Evolutionary conservation across 371 early-diverging fungal species (phyloP), one percentile per base, ranked within the genome.

Genomic region (Syncephalis fuscata): DNA sequence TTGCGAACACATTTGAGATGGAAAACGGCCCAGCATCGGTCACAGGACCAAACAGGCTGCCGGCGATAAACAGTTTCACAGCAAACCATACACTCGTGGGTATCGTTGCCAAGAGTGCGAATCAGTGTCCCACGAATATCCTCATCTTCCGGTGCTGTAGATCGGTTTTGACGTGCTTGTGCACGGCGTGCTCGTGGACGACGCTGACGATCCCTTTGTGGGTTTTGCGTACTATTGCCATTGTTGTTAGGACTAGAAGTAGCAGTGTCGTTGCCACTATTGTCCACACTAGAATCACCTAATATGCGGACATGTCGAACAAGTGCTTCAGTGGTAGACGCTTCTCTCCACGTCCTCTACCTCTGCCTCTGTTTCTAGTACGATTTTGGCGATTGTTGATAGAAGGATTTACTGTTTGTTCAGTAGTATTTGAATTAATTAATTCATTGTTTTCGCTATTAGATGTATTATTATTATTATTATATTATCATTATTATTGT

Each of bases 41-140:
- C 68, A 65, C 95, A 94, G 44, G 69, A 71, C 92, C 92, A 94
- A 2, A 77, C 73, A 36, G 60, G 65, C 55, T 87, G 74, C 0
- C 70, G 69, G 7, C 68, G 68, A 36, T 72, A 68, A 26, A 94
- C 70, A 15, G 60, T 57, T 57, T 92, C 92, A 71, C 82, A 88
- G 65, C 95, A 94, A 23, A 92, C 76, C 92, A 92, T 87, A 62
- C 95, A 94, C 48, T 96, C 92, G 60, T 89, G 88, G 0, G 75
- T 58, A 4, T 75, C 68, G 5, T 64, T 71, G 19, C 64, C 67
- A 37, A 91, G 63, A 25, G 72, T 76, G n/a, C 70, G 64, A 1
- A 73, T 64, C 44, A 87, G 56, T 5, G 71, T 56, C 0, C 71
- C 69, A 39, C 76, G 56, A 49, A 84, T 65, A 58, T 81, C 80